These are phyloP conservation scores for Musa acuminata DNA, from an alignment of 176 grass and related monocot species.

Conservation along the genomic window DNA sequence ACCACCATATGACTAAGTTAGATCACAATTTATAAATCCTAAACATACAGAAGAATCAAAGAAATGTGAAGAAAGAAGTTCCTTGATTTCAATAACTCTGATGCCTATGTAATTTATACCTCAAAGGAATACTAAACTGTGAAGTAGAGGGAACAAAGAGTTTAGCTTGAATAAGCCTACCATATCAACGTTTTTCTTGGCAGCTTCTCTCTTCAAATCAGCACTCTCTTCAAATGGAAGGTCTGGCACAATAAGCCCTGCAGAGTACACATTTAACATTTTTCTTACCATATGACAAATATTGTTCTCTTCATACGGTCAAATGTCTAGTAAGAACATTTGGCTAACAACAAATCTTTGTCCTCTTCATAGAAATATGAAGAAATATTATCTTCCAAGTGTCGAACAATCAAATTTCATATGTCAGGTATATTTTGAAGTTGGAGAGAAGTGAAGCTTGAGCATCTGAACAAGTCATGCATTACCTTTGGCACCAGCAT, in stretches of 20 bases:
- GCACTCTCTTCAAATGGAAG: constrained; percentile 11
- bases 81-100: not conserved
- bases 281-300: not conserved
- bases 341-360: too few relatives aligned
- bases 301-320: not conserved
- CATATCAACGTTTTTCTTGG: constrained; percentile 7
- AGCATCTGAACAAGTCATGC: not conserved
- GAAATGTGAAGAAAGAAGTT: too few relatives aligned
- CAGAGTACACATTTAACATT: not conserved
- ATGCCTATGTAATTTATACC: not conserved
- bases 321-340: not conserved
- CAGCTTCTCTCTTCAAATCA: constrained; percentile 1
- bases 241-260: constrained; percentile 23
- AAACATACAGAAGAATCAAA: too few relatives aligned
- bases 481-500: constrained; percentile 13
- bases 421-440: not conserved
- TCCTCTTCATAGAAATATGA: too few relatives aligned
- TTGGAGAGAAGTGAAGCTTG: too few relatives aligned
- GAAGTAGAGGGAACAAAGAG: not conserved
- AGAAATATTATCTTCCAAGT: too few relatives aligned
- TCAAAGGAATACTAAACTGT: not conserved
- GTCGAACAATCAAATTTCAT: not conserved
- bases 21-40: too few relatives aligned
- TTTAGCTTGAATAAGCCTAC: not conserved
- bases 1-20: too few relatives aligned